These are phyloP conservation scores for Agaricus subrufescens DNA, from an alignment of 768 basidiomycete genomes.

Conservation along the genomic window DNA sequence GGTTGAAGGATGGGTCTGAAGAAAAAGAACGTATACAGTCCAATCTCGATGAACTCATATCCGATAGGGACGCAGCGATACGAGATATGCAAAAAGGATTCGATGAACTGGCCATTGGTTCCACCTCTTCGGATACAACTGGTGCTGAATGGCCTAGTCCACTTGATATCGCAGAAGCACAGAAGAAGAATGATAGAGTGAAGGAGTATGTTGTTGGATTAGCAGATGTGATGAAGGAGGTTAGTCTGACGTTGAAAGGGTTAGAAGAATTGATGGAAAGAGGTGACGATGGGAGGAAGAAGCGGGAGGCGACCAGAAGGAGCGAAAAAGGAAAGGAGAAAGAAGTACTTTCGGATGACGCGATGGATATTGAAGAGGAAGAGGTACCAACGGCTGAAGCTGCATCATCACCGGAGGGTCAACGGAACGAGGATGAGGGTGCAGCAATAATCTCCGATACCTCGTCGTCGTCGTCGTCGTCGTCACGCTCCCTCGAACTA, in stretches of 20 bases:
- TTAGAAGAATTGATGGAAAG: slow-evolving; percentile 10
- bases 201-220: slow-evolving; percentile 10
- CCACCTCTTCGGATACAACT: slow-evolving; percentile 2
- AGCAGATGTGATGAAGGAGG: slow-evolving; percentile 11
- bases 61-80: not conserved
- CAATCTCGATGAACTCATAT: not conserved
- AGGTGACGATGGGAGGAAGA: not conserved
- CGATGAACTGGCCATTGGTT: slow-evolving; percentile 6
- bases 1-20: not conserved
- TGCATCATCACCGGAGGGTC: not conserved
- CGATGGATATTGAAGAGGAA: slow-evolving; percentile 2
- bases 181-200: slow-evolving; percentile 10
- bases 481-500: not conserved
- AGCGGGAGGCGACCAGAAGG: not conserved
- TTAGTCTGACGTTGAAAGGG: slow-evolving; percentile 10
- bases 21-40: slow-evolving; percentile 1
- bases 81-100: not conserved
- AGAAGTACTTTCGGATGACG: not conserved
- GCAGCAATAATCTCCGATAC: not conserved
- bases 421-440: not conserved
- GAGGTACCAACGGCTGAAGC: not conserved
- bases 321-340: slow-evolving; percentile 7
- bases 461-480: not conserved
- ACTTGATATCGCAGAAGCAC: slow-evolving; percentile 8
- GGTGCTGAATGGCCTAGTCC: not conserved